A percentile compares a stretch with the other conserved stretches of the same genome.
Conservation (phyloP, 208 protist species). For the Leishmania turanica region DNA sequence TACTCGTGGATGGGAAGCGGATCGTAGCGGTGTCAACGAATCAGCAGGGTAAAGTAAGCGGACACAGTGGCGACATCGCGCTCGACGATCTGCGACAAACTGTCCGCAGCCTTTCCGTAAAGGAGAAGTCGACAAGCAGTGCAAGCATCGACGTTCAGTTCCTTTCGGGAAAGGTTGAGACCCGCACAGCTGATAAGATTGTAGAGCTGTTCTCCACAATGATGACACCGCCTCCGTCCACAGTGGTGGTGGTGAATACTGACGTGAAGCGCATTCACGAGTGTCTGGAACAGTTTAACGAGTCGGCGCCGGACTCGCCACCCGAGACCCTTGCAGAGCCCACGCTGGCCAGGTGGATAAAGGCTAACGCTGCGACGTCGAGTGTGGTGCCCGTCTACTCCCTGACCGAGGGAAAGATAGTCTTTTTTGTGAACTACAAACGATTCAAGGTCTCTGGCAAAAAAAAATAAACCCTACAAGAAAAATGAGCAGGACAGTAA, state of each 20-base stretch:
- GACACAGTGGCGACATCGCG: constrained; percentile 26
- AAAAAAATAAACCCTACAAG: constrained; percentile 23
- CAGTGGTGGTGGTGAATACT: constrained; percentile 43
- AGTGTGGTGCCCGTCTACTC: constrained; percentile 55
- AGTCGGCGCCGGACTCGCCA: constrained; percentile 12
- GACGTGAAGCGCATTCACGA: constrained; percentile 34
- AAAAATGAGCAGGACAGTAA: constrained; percentile 26
- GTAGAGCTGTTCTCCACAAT: constrained; percentile 37
- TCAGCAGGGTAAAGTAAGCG: constrained; percentile 41
- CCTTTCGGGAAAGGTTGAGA: constrained; percentile 18
- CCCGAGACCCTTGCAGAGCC: constrained; percentile 15
- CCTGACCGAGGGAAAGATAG: constrained; percentile 27
- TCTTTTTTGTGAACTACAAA: constrained; percentile 55
- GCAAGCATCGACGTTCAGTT: constrained; percentile 7
- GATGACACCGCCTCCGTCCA: constrained; percentile 26
- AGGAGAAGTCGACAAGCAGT: constrained; percentile 15
- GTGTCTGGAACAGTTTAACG: constrained; percentile 36
- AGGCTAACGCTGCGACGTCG: constrained; percentile 33
- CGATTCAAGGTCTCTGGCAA: constrained; percentile 26
- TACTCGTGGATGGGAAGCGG: constrained; percentile 53
- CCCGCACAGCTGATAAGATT: constrained; percentile 28
- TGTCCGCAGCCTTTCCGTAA: constrained; percentile 36
- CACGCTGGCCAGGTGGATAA: constrained; percentile 47
- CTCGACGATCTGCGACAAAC: constrained; percentile 38
- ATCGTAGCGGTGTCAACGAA: constrained; percentile 36